Base-by-base conservation (phyloP, 306 rosid species). In the Acacia acuminata region DNA sequence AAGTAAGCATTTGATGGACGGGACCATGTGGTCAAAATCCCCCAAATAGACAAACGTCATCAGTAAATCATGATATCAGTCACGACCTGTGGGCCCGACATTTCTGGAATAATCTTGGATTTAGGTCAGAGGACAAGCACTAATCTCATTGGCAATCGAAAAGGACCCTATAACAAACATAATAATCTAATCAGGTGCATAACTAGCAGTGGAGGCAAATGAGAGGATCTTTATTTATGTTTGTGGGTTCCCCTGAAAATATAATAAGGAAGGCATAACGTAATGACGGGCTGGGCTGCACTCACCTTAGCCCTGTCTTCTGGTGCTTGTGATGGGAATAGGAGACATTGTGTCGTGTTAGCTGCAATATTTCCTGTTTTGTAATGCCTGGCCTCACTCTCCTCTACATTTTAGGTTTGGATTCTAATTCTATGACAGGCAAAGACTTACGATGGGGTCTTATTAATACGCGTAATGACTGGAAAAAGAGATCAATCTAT, bases 261-360 rank as follows among this genome's bases (percentile, higher is more conserved):
- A 45, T 69, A 76, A 67, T 75, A 71, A 79, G 79, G 81, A 66
- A 51, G 30, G 25, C 77, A 81, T 48, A 79, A 78, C 34, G 74
- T 82, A 75, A 76, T 81, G 44, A 56, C 73, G 87, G 78, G 78
- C 84, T 84, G 89, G 92, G 86, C 47, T 91, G 79, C 85, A 53
- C 74, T 63, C 40, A 22, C 66, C 77, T 81, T 77, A 88, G 55
- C 79, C 81, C 84, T 71, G 36, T 76, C 84, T 81, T 63, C 69
- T 77, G 79, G 40, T 71, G 60, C 69, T 65, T 73, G 78, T 84
- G 81, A 79, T 84, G 83, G 84, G 71, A 58, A 82, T 73, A 87
- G 45, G 84, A 89, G 87, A 84, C 81, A 64, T 5, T 56, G 84
- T 84, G 75, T 76, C 84, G 38, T 76, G 83, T 80, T 42, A 10